phyloP scores from a whole-genome alignment of 768 basidiomycete species.

The Gloeopeniophorella convolvens region DNA sequence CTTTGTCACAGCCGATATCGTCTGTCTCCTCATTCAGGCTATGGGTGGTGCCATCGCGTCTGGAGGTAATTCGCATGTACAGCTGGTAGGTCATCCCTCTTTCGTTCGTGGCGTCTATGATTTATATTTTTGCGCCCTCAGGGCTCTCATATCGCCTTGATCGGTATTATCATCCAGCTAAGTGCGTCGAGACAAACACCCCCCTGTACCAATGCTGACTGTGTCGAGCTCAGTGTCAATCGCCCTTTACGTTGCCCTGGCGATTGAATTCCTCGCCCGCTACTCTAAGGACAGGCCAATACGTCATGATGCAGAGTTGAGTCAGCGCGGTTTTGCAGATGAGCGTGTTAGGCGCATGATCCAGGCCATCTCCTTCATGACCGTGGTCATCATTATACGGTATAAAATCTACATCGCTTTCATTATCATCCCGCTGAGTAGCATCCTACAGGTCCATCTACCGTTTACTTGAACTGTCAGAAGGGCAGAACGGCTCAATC shows the following conservation, averaged over 20 bases:
- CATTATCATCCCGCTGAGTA: background rate
- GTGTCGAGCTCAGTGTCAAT: constrained; percentile 11
- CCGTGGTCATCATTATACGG: constrained; percentile 14
- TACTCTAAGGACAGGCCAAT: constrained; percentile 2
- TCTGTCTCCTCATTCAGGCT: constrained; percentile 12
- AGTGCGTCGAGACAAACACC: background rate
- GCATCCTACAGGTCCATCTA: constrained; percentile 6
- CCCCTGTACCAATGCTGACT: background rate
- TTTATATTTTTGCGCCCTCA: background rate
- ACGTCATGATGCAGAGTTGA: background rate
- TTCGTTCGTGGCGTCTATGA: no score
- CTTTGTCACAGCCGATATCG: constrained; percentile 16
- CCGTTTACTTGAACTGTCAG: constrained; percentile 10
- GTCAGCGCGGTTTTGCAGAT: background rate
- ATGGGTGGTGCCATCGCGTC: constrained; percentile 15
- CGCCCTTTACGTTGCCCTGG: constrained; percentile 4
- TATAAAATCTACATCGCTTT: no score
- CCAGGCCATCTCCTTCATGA: constrained; percentile 10
- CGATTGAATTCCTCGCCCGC: constrained; percentile 11
- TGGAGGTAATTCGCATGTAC: no score
- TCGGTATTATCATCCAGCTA: constrained; percentile 18
- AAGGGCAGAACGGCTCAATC: constrained; percentile 13
- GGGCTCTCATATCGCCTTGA: constrained; percentile 14
- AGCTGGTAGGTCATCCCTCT: no score
- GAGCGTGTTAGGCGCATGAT: constrained; percentile 4